Percentiles rank a stretch among this genome's conserved stretches.
Evolutionary conservation across 2,329 filamentous ascomycete species (phyloP).

Genomic region (Cercospora berteroae): DNA sequence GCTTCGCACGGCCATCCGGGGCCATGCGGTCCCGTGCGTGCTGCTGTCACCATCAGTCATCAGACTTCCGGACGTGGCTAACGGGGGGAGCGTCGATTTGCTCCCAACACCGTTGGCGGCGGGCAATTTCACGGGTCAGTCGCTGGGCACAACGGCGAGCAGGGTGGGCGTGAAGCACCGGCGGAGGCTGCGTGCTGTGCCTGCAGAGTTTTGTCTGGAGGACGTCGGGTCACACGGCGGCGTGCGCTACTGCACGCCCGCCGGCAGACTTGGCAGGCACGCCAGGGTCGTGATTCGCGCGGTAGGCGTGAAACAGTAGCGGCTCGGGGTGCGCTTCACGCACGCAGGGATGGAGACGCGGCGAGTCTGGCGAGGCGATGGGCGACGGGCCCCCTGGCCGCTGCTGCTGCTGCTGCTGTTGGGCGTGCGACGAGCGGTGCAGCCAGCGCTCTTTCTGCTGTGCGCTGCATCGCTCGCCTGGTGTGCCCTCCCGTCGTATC

Average conservation of each 20-base stretch:
- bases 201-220: slow-evolving; percentile 5
- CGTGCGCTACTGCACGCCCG: background rate
- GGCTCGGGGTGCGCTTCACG: background rate
- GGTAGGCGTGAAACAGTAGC: slow-evolving; percentile 5
- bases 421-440: background rate
- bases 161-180: background rate
- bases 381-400: background rate
- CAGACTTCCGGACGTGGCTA: background rate
- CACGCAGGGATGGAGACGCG: background rate
- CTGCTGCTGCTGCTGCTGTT: slow-evolving; percentile 1
- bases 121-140: background rate
- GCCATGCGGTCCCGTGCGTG: background rate
- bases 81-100: background rate
- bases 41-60: background rate
- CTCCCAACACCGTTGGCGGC: background rate
- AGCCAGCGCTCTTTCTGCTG: background rate
- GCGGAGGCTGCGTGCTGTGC: background rate
- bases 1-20: no score
- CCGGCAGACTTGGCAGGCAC: slow-evolving; percentile 7
- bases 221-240: slow-evolving; percentile 1
- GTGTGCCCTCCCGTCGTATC: background rate
- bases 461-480: background rate
- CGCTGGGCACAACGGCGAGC: background rate
- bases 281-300: background rate
- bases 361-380: background rate